A percentile compares a stretch with the other conserved stretches of the same genome.
Conservation (phyloP, 352 stramenopile genomes). For the Aphanomyces stellatus region DNA sequence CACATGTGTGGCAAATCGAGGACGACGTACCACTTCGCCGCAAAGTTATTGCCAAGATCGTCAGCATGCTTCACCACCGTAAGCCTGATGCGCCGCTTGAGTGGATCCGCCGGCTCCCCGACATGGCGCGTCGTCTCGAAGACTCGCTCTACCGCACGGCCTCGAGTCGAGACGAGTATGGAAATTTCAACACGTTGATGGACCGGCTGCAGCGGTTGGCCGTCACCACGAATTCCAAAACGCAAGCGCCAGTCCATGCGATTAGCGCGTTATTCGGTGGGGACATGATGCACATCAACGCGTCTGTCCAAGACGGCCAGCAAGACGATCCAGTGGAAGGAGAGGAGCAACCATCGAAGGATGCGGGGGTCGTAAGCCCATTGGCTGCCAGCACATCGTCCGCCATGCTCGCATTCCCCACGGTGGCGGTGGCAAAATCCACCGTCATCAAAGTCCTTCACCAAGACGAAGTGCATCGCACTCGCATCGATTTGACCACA, state of each 20-base stretch:
- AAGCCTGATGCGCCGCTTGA: conserved; percentile 95
- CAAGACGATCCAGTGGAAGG: too few species aligned
- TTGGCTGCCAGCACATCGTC: too few species aligned
- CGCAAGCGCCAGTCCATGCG: conserved; percentile 17
- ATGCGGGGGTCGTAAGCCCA: too few species aligned
- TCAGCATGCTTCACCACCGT: conserved; percentile 93
- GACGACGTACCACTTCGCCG: conserved; percentile 76
- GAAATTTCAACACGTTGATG: conserved; percentile 94
- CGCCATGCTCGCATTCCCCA: too few species aligned
- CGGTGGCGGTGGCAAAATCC: too few species aligned
- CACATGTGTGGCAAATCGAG: conserved; percentile 69
- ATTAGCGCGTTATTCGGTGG: too few species aligned
- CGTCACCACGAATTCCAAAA: conserved; percentile 77
- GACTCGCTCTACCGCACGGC: conserved; percentile 94
- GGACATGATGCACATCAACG: too few species aligned
- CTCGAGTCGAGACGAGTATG: conserved; percentile 92
- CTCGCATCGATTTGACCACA: too few species aligned
- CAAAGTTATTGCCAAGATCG: conserved; percentile 91
- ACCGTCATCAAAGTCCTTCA: too few species aligned
- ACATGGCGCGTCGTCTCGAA: conserved; percentile 97
- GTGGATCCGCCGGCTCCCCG: conserved; percentile 95
- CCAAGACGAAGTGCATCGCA: too few species aligned
- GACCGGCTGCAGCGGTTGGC: conserved; percentile 94
- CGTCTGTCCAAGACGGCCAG: too few species aligned
- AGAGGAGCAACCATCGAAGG: too few species aligned